Evolutionary conservation across 2,329 filamentous ascomycete species (phyloP).

Genomic region (Sporothrix dimorphospora): DNA sequence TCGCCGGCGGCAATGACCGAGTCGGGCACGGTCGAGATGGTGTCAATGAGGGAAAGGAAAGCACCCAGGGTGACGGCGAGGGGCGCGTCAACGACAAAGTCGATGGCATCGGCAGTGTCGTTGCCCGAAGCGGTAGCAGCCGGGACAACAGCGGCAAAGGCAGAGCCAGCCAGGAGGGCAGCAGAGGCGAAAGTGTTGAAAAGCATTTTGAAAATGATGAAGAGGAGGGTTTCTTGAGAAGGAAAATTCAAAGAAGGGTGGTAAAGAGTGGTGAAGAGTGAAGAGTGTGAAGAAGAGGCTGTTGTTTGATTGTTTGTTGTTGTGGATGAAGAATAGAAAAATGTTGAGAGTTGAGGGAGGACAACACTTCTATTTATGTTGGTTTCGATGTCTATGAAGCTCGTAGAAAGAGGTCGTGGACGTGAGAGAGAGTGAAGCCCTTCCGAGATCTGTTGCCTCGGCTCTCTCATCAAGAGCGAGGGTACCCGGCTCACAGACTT

Average conservation of each 20-base stretch:
- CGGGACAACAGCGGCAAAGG: constrained; percentile 13
- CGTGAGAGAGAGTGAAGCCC: not conserved
- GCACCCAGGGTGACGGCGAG: constrained; percentile 23
- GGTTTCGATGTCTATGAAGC: not conserved
- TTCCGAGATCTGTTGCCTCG: too few relatives aligned
- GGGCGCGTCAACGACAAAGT: constrained; percentile 24
- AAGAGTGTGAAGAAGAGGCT: not conserved
- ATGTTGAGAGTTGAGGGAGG: not conserved
- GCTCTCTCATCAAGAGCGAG: not conserved
- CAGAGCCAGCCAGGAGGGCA: constrained; percentile 17
- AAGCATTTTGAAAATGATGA: constrained; percentile 16
- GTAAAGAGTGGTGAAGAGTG: not conserved
- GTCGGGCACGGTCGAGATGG: constrained; percentile 21
- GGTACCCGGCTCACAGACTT: not conserved
- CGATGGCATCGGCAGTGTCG: constrained; percentile 8
- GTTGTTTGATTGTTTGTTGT: constrained; percentile 3
- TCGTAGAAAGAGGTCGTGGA: not conserved
- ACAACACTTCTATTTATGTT: constrained; percentile 19
- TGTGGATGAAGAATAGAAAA: constrained; percentile 15
- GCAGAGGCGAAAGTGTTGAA: constrained; percentile 14
- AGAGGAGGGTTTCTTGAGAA: not conserved
- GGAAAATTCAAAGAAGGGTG: not conserved
- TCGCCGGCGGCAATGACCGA: constrained; percentile 23
- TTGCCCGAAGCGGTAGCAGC: not conserved
- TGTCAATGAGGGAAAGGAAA: constrained; percentile 25